These are phyloP conservation scores for Volvox africanus DNA, from an alignment of 139 green algal species.

Conservation along the genomic window DNA sequence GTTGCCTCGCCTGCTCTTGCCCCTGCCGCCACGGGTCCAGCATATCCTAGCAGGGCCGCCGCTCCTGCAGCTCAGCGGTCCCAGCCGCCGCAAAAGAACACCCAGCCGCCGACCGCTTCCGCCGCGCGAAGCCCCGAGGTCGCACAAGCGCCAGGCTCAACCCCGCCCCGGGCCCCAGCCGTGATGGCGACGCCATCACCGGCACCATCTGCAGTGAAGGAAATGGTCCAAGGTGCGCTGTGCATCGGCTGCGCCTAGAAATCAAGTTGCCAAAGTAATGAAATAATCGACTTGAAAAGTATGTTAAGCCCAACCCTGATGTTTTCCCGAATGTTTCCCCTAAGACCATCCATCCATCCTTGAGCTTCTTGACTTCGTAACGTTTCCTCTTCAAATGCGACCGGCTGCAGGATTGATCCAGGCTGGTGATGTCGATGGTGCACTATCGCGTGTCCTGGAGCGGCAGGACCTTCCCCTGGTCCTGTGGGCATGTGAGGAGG, in stretches of 20 bases:
- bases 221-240: not conserved
- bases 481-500: conserved; percentile 82
- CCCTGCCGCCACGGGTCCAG: not conserved
- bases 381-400: too few relatives aligned
- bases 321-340: too few relatives aligned
- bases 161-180: not conserved
- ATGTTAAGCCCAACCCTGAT: too few relatives aligned
- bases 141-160: not conserved
- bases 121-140: not conserved
- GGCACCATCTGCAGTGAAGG: not conserved
- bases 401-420: conserved; percentile 10
- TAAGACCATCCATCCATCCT: too few relatives aligned
- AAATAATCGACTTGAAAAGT: too few relatives aligned
- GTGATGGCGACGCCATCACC: not conserved
- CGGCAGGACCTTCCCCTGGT: conserved; percentile 75
- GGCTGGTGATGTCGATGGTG: conserved; percentile 65
- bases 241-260: too few relatives aligned
- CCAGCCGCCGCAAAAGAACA: not conserved
- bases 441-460: conserved; percentile 69
- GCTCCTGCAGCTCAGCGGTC: not conserved
- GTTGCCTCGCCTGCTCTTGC: not conserved
- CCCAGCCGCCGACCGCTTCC: not conserved
- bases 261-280: too few relatives aligned
- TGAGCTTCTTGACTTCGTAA: too few relatives aligned
- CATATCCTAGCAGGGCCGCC: not conserved